Base-by-base conservation (phyloP, 2,329 filamentous ascomycete genomes). In the Cordyceps militaris region DNA sequence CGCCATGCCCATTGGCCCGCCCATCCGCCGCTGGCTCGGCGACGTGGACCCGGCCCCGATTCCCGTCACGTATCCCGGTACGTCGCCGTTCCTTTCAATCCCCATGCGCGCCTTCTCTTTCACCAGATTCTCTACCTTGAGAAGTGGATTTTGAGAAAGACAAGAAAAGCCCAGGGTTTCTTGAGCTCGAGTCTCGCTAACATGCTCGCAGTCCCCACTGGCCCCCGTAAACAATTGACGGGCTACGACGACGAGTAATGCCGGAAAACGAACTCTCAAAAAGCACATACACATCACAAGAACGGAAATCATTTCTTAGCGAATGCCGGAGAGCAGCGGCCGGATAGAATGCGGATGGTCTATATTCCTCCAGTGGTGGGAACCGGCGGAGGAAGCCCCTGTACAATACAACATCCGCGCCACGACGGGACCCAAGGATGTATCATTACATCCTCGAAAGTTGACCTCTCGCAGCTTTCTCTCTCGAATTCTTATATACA, bases 61-160 rank as follows among this genome's bases (percentile, higher is more conserved):
- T 63, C 94, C 94, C 32, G 76, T 92, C 73, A 95, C 91, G 70
- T 99, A 97, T 79, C 94, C 94, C 60, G 83, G 93, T 97, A 83
- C 72, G 90, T 82, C 36, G 4, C 46, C 10, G 9, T n/a, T 9
- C 6, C 30, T 49, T 21, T 26, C 38, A 8, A 1, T 23, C 24
- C 14, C 16, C 8, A 19, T 21, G n/a, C n/a, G n/a, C 19, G 8
- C n/a, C 10, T 14, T 19, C 13, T 7, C 26, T 10, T 16, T 34
- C 23, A n/a, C 38, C 4, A 42, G 6, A 6, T 6, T 32, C 19
- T 14, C 8, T 21, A 5, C 19, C 19, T 26, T n/a, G n/a, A n/a
- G n/a, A n/a, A n/a, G n/a, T n/a, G n/a, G n/a, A n/a, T n/a, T n/a
- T n/a, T n/a, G n/a, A n/a, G n/a, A n/a, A n/a, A n/a, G n/a, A n/a